Conservation (phyloP, 768 basidiomycete species). For the Coprinopsis strossmayeri region DNA sequence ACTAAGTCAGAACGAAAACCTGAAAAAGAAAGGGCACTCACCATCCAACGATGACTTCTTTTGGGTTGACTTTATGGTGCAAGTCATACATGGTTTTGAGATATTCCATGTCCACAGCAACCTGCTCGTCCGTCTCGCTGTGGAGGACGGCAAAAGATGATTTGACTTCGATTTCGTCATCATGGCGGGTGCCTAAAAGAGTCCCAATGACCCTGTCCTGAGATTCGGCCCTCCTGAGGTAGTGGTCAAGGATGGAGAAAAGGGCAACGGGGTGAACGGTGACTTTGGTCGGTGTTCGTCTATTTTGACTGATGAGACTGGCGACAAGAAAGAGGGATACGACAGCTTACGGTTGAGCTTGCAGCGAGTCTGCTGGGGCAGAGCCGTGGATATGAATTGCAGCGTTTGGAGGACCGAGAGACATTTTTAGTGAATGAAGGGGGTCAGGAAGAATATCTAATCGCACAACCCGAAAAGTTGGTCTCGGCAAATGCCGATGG, state of each 20-base stretch:
- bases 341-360: conserved; percentile 32
- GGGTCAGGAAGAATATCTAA: conserved; percentile 12
- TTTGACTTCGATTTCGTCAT: conserved; percentile 66
- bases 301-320: conserved; percentile 21
- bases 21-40: conserved; percentile 30
- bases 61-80: conserved; percentile 75
- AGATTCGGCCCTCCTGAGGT: conserved; percentile 75
- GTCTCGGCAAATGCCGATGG: conserved; percentile 31
- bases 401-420: conserved; percentile 42
- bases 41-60: conserved; percentile 95
- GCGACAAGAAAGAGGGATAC: conserved; percentile 1
- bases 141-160: conserved; percentile 90
- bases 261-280: conserved; percentile 90
- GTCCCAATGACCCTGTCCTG: conserved; percentile 94
- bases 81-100: conserved; percentile 91
- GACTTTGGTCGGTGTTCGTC: conserved; percentile 65
- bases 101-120: conserved; percentile 96
- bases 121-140: conserved; percentile 86
- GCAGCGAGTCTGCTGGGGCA: conserved; percentile 22
- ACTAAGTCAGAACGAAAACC: conserved; percentile 3
- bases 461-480: conserved; percentile 25
- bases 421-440: conserved; percentile 31
- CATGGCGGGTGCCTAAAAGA: conserved; percentile 76
- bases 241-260: conserved; percentile 95
- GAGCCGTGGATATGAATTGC: conserved; percentile 41